Base-by-base conservation (phyloP, 257 asterid genomes). In the Scutellaria minor region DNA sequence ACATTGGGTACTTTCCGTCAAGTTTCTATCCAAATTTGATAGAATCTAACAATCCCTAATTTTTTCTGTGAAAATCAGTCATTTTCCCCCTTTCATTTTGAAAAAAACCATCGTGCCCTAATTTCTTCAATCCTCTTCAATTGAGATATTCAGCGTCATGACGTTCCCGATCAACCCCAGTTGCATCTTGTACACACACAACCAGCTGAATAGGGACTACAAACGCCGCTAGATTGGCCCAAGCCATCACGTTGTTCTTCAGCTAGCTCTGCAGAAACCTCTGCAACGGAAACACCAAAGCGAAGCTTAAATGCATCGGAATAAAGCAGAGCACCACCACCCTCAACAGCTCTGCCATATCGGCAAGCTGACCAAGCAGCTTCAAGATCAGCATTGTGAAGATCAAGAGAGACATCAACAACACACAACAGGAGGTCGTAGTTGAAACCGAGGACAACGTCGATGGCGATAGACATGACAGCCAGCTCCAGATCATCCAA, bases 201-300 rank as follows among this genome's bases (percentile, higher is more conserved):
- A 22, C 88, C 90, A 90, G 57, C 87, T 93, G 1, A 81, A 31
- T 0, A 67, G 48, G 98, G 13, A 85, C 60, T 7, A 74, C 1
- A 5, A 93, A 73, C 4, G 89, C 97, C 22, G 10, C 80, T 10
- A 90, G 31, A n/a, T 80, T 78, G 4, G 80, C 83, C 81, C 86
- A 85, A 1, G 97, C 96, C 1, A 82, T 85, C n/a, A 83, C 85
- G 15, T 47, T 20, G 63, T 91, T 93, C 83, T 93, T 90, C 57
- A 90, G 81, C 86, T 91, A 97, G 56, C 97, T 83, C 83, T 93
- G 97, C 82, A 93, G 58, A 53, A 93, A 93, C 66, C 97, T 74
- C 83, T 87, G 93, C 47, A 93, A 11, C 8, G 97, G 98, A 10
- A 93, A 84, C 66, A 80, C 87, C 2, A 93, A 14, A 4, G 89